These are phyloP conservation scores for Symbiodinium natans DNA, from an alignment of 73 alveolate genomes.

Conservation along the genomic window DNA sequence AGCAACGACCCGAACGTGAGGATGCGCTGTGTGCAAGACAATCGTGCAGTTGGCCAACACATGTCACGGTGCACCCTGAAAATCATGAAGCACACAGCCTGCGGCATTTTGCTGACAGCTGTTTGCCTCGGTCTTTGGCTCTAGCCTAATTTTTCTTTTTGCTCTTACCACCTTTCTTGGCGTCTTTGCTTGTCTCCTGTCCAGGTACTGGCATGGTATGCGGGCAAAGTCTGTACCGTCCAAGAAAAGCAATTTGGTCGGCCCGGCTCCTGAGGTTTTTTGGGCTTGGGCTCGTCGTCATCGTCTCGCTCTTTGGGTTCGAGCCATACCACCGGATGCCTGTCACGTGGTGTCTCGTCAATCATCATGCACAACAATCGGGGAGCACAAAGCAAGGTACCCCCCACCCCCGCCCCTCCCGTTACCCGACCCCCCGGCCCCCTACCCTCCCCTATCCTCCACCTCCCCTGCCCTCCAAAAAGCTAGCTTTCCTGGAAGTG, in stretches of 20 bases:
- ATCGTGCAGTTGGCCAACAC: no score
- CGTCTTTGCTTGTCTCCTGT: constrained; percentile 54
- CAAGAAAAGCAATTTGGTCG: background rate
- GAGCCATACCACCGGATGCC: constrained; percentile 89
- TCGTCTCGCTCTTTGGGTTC: constrained; percentile 84
- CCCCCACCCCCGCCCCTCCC: background rate
- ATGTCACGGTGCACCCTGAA: no score
- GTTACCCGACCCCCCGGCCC: no score
- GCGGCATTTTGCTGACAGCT: constrained; percentile 46
- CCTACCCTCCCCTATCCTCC: no score
- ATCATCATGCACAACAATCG: no score
- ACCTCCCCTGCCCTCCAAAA: no score
- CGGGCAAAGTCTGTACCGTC: no score
- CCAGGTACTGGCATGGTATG: background rate
- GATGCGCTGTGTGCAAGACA: no score
- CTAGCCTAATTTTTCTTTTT: constrained; percentile 78
- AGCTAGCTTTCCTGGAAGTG: no score
- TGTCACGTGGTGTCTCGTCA: background rate
- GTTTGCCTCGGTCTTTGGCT: constrained; percentile 37
- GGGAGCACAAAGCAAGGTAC: no score
- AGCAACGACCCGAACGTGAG: background rate
- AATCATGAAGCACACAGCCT: no score
- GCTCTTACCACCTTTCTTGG: constrained; percentile 64
- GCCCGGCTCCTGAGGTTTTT: constrained; percentile 3
- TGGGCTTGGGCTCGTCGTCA: constrained; percentile 86